Conservation (phyloP, 208 protist species). For the Histomonas meleagridis region DNA sequence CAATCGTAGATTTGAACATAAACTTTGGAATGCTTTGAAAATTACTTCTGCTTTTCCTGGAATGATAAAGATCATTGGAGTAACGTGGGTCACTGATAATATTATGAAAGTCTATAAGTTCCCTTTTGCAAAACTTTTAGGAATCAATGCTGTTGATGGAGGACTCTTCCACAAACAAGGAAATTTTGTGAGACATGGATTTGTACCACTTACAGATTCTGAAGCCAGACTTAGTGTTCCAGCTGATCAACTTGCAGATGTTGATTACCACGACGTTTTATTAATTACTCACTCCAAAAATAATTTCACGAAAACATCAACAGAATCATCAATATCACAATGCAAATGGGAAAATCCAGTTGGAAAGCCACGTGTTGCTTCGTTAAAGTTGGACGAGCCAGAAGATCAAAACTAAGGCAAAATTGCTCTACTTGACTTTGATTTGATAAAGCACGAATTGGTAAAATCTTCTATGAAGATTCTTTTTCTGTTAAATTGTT, state of each 20-base stretch:
- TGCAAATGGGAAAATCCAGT: neutral
- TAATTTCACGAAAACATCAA: neutral
- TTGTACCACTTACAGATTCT: neutral
- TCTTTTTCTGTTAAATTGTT: too few relatives aligned
- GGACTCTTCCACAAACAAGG: neutral
- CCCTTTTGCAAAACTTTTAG: neutral
- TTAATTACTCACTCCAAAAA: neutral
- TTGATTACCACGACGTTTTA: neutral
- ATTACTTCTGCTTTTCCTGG: neutral
- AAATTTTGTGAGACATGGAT: neutral
- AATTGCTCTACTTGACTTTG: too few relatives aligned
- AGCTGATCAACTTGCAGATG: neutral
- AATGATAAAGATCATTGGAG: neutral
- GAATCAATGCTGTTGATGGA: neutral
- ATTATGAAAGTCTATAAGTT: constrained; percentile 6
- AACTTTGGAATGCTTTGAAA: neutral
- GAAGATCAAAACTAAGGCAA: too few relatives aligned
- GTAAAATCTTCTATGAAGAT: too few relatives aligned
- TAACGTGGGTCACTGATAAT: neutral
- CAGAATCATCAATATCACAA: neutral
- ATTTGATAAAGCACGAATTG: too few relatives aligned
- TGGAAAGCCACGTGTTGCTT: neutral
- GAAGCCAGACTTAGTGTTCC: neutral
- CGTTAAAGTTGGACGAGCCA: too few relatives aligned
- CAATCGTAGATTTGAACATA: neutral